Evolutionary conservation across 495 filamentous ascomycete species (phyloP), one percentile per base, ranked within the genome.

Genomic region (Neurospora pannonica): DNA sequence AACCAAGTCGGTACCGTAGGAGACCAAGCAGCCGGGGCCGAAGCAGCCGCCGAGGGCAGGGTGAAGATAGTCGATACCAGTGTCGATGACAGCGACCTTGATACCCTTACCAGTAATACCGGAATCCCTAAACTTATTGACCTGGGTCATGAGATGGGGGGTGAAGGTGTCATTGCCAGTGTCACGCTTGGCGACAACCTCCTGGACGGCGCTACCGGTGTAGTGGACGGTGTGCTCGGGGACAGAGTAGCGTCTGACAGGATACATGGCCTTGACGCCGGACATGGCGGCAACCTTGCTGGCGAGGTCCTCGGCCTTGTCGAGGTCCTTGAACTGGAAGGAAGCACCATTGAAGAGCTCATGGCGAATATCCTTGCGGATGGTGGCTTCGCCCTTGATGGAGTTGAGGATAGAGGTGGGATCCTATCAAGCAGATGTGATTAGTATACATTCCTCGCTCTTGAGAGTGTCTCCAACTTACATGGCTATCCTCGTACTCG

Each of bases 31-130:
- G 39, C 85, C 87, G 5, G 81, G 74, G 6, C 87, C 85, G 76
- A 89, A 86, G 73, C 87, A 89, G 71, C 88, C 88, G 34, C 88
- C 88, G 5, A 90, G 83, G 10, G 87, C 87, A 5, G 88, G 87
- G 72, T 90, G 88, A 1, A 76, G 84, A 75, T 88, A 90, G 76
- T 90, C 88, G 75, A 86, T 85, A 69, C 85, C 85, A 2, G 84
- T 86, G 74, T 87, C 85, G 38, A 87, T 81, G 19, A 87, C 79
- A 36, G 75, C 85, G 72, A 87, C 80, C 76, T 85, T 86, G 79
- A 87, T 79, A 67, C 84, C 85, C 75, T 82, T 81, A 11, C 85
- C 85, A 7, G 78, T 84, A 72, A 82, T 74, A 7, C 84, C 85
- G 37, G 83, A 76, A 40, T 83, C 83, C 43, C 78, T 81, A 72